phyloP scores from a whole-genome alignment of 2,329 filamentous ascomycete genomes.

The Phyllosticta capitalensis region DNA sequence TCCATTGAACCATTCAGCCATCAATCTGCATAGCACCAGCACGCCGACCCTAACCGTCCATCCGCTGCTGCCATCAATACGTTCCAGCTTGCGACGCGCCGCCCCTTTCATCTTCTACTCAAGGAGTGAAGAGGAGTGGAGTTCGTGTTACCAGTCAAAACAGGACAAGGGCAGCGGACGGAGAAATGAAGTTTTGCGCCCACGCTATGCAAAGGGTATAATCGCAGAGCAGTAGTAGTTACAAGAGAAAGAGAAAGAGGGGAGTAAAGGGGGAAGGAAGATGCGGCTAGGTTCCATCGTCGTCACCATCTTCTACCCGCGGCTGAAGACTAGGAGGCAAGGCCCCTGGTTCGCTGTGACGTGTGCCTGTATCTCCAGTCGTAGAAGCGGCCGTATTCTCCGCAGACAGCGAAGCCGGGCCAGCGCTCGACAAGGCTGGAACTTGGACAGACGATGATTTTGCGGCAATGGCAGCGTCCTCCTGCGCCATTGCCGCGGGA shows the following conservation, averaged over 20 bases:
- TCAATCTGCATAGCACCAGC: no score
- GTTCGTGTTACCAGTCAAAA: no score
- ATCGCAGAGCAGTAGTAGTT: neutral
- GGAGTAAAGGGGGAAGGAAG: neutral
- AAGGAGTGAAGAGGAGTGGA: no score
- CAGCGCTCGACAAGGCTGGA: neutral
- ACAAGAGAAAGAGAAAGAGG: neutral
- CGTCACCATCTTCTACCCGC: constrained; percentile 5
- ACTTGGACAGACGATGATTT: neutral
- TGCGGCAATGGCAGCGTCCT: neutral
- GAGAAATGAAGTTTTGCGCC: neutral
- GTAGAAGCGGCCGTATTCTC: neutral
- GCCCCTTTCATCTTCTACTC: no score
- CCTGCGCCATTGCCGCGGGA: neutral
- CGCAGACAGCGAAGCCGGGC: neutral
- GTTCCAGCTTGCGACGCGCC: no score
- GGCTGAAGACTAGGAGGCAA: neutral
- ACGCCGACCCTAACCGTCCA: no score
- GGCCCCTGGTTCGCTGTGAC: neutral
- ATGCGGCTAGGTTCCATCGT: neutral
- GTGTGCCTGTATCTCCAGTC: neutral
- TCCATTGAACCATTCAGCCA: no score
- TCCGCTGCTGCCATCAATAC: no score
- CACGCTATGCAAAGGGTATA: constrained; percentile 11
- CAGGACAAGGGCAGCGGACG: neutral